Base-by-base conservation (phyloP, 768 basidiomycete genomes). In the Mrakia gelida region DNA sequence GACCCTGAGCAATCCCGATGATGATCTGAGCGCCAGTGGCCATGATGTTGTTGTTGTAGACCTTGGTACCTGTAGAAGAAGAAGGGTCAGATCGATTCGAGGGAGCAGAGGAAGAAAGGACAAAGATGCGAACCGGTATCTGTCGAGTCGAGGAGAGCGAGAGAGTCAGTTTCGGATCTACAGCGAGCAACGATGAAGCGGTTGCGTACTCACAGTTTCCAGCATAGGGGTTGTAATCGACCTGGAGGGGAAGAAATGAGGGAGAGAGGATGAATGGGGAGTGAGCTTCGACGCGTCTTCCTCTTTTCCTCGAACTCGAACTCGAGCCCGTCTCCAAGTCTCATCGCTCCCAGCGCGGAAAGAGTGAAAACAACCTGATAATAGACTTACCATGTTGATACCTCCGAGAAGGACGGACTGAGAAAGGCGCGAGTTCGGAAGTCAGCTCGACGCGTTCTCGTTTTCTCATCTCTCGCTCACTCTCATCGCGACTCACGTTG, bases 361-460 rank as follows among this genome's bases (percentile, higher is more conserved):
- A n/a, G n/a, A n/a, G n/a, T n/a, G n/a, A n/a, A n/a, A n/a, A n/a
- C n/a, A n/a, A n/a, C n/a, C n/a, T 38, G 38, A 38, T 8, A 3
- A 3, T 38, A 3, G 38, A 38, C 45, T 45, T 32, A 75, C 75
- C 62, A 75, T 65, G 63, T 75, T 75, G 41, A 75, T 41, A 5
- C 41, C 75, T 28, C 75, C 75, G 11, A 75, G 34, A 2, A 61
- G 28, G 23, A 65, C 23, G 6, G 41, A 8, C 26, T n/a, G 9
- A 6, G 59, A 59, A 59, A 59, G 18, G 11, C n/a, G n/a, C n/a
- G 59, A 59, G 21, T 3, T n/a, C 7, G 13, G 9, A 23, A 28
- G 5, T 59, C 59, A 59, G 59, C 59, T 28, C 59, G 59, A 59
- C n/a, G 59, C 54, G 21, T 56, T 23, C 26, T n/a, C 18, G 4